Base-by-base conservation (phyloP, 352 stramenopile species). In the Globisporangium radiosum region DNA sequence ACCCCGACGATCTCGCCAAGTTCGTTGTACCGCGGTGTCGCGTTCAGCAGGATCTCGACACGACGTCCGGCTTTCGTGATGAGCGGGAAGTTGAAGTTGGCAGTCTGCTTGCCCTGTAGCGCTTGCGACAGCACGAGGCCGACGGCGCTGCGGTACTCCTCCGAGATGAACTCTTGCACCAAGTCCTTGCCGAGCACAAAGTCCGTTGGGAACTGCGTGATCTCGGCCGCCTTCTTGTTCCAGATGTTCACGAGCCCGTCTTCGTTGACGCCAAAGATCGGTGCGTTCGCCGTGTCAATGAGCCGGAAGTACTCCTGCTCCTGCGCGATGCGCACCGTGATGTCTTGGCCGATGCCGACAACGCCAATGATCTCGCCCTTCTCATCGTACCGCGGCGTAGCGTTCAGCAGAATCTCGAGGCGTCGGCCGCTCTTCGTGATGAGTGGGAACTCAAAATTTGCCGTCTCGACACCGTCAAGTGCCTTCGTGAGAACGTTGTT, bases 161-260 rank as follows among this genome's bases (percentile, higher is more conserved):
- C 67, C 1, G 76, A 85, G 57, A 98, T 97, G 57, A 97, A 97
- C 54, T 93, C 85, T 42, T 97, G 73, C 7, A 98, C 88, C 5
- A 98, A 62, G 2, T 93, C 80, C 58, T 90, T 70, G 0, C 83
- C 91, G 68, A 98, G 79, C 6, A 97, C 92, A 65, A 98, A 92
- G 10, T 89, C 67, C 3, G 81, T 82, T 7, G 76, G 75, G 65
- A 96, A 98, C 64, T 96, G 88, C 43, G 91, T 97, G 57, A 94
- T 92, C 33, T 94, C 82, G 8, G 81, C 82, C 8, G 88, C 87
- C 62, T 97, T 97, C 50, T 96, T 83, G 65, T 98, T 96, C 87
- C 87, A 96, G 60, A 95, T 95, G 54, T 93, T 94, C 7, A 96
- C 87, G 17, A 66, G 64, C 5, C 86, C 84, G 43, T 95, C 70